These are phyloP conservation scores for Coemansia sp. DNA, from an alignment of 192 early-diverging fungal species.

Conservation along the genomic window DNA sequence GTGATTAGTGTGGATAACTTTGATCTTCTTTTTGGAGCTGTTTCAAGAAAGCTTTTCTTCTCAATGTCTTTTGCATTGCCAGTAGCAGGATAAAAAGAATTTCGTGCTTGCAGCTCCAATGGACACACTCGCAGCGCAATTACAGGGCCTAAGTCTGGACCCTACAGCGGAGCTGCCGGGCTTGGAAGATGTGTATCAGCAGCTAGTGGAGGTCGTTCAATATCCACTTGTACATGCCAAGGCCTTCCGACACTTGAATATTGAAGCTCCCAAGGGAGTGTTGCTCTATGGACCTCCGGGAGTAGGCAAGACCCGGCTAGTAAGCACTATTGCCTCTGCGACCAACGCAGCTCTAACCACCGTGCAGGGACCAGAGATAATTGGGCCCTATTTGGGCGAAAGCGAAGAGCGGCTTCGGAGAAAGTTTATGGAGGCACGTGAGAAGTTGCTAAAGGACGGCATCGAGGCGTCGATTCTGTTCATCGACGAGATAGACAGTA, in stretches of 20 bases:
- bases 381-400: constrained; percentile 82
- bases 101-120: not conserved
- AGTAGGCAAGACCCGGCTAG: constrained; percentile 90
- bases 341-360: constrained; percentile 68
- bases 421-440: constrained; percentile 68
- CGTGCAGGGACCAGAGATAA: constrained; percentile 81
- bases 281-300: constrained; percentile 93
- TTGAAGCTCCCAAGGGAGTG: constrained; percentile 84
- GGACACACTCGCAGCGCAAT: constrained; percentile 6
- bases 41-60: no score
- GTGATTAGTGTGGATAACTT: no score
- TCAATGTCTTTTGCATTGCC: no score
- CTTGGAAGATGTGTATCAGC: constrained; percentile 69
- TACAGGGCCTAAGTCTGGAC: constrained; percentile 3
- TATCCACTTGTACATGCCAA: constrained; percentile 70
- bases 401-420: constrained; percentile 75
- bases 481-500: constrained; percentile 90
- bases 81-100: no score
- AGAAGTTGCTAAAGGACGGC: constrained; percentile 17
- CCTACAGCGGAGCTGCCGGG: constrained; percentile 55
- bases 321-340: constrained; percentile 61
- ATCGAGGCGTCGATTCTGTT: constrained; percentile 75
- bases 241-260: constrained; percentile 60
- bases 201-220: constrained; percentile 73
- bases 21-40: no score